Evolutionary conservation across 345 rosid species (phyloP).

Genomic region (Populus euphratica): DNA sequence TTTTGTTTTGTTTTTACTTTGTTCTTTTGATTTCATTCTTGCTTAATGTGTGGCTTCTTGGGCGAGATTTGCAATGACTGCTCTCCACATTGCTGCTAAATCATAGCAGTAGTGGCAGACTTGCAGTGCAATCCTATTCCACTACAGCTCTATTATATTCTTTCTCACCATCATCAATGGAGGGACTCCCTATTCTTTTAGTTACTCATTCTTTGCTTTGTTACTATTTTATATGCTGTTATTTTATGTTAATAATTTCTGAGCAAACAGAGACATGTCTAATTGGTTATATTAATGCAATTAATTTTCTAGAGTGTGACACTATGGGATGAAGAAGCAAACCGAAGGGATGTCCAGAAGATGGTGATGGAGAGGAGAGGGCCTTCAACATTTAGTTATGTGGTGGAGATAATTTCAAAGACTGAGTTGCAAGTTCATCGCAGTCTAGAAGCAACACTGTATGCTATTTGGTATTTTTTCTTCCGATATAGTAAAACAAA

Average conservation of each 20-base stretch:
- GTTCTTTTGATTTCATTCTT: background rate
- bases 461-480: conserved; percentile 57
- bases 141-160: background rate
- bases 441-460: conserved; percentile 87
- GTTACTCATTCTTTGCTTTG: background rate
- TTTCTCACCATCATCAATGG: background rate
- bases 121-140: background rate
- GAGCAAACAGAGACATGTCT: background rate
- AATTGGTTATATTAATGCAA: conserved; percentile 4
- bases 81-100: background rate
- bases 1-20: background rate
- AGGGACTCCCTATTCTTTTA: background rate
- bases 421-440: conserved; percentile 81
- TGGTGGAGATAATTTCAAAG: conserved; percentile 77
- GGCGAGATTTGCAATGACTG: background rate
- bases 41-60: background rate
- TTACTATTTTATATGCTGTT: background rate
- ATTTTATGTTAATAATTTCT: background rate
- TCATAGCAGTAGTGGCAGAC: background rate
- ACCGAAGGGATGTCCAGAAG: conserved; percentile 80
- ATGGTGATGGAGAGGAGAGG: conserved; percentile 86
- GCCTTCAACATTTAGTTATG: conserved; percentile 75
- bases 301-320: conserved; percentile 64
- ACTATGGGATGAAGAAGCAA: conserved; percentile 85
- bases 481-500: background rate